Evolutionary conservation across 1,284 basidiomycete genomes (phyloP), one percentile per base, ranked within the genome.

Genomic region (Irpex sp.): DNA sequence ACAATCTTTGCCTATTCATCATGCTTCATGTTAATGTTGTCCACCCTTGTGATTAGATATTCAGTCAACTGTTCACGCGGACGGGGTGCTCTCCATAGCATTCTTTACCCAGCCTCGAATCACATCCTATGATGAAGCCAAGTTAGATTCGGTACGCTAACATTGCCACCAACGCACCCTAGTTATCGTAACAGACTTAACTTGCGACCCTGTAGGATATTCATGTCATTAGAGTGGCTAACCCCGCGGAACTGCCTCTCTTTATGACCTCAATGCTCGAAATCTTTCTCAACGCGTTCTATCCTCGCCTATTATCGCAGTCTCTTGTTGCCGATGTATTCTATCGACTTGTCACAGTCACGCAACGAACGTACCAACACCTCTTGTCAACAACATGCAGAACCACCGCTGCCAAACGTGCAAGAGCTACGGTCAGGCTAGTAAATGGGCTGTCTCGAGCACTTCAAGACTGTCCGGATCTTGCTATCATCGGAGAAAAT

Each of bases 251-350:
- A 49, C 66, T 85, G 4, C 76, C 81, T 11, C 70, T 79, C 2
- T 78, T 90, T 59, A 72, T 84, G 51, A 77, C 78, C 47, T 71
- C 81, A 26, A 67, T 84, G 11, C 68, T 83, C 17, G 77, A 83
- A 31, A 70, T 84, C n/a, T 67, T 82, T 11, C 72, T 78, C 44
- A 76, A 74, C 58, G 71, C 79, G 1, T 66, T 87, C 55, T 74
- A 71, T 48, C 78, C 79, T 0, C 70, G 79, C 0, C 68, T 80
- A 13, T 74, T 77, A 40, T 79, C 76, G 6, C 78, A 81, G 37
- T 81, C 80, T 73, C 82, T 85, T 61, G 73, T 86, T 3, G 69
- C 72, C 13, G 83, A 87, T 65, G 66, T 84, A 52, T 67, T 78
- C 37, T 78, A 78, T 36, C 75, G 74, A 36, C 71, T 78, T 2